phyloP scores from a whole-genome alignment of 1,284 basidiomycete species.

The Malassezia vespertilionis region DNA sequence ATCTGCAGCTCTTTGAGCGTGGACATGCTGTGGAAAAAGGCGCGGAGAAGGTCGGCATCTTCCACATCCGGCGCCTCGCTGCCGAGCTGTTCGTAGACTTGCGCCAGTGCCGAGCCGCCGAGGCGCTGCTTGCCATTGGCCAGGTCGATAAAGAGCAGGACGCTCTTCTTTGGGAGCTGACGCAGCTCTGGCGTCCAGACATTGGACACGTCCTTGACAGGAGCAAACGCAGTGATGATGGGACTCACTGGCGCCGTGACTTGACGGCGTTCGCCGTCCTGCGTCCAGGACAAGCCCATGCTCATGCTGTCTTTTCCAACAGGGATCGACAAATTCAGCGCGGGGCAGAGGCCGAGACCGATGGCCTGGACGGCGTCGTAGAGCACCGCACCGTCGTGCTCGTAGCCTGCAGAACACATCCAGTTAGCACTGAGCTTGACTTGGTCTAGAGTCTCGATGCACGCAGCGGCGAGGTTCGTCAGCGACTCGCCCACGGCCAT shows the following conservation, averaged over 20 bases:
- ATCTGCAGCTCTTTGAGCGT: conserved; percentile 53
- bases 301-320: conserved; percentile 99
- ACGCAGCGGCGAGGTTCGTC: conserved; percentile 78
- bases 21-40: conserved; percentile 71
- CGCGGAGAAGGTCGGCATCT: conserved; percentile 61
- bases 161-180: conserved; percentile 55
- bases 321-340: conserved; percentile 81
- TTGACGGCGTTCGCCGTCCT: conserved; percentile 57
- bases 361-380: conserved; percentile 88
- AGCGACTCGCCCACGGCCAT: conserved; percentile 93
- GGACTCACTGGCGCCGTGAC: conserved; percentile 83
- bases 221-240: conserved; percentile 87
- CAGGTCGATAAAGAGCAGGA: conserved; percentile 79
- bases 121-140: conserved; percentile 71
- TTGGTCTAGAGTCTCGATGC: conserved; percentile 59
- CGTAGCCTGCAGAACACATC: conserved; percentile 91
- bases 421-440: conserved; percentile 97
- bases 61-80: conserved; percentile 80
- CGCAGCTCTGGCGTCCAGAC: conserved; percentile 87
- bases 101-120: conserved; percentile 87
- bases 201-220: conserved; percentile 63
- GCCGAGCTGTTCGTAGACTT: conserved; percentile 87
- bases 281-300: conserved; percentile 91
- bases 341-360: conserved; percentile 88
- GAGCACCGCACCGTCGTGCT: conserved; percentile 77